Conservation (phyloP, 495 filamentous ascomycete genomes). For the Elasticomyces elasticus region DNA sequence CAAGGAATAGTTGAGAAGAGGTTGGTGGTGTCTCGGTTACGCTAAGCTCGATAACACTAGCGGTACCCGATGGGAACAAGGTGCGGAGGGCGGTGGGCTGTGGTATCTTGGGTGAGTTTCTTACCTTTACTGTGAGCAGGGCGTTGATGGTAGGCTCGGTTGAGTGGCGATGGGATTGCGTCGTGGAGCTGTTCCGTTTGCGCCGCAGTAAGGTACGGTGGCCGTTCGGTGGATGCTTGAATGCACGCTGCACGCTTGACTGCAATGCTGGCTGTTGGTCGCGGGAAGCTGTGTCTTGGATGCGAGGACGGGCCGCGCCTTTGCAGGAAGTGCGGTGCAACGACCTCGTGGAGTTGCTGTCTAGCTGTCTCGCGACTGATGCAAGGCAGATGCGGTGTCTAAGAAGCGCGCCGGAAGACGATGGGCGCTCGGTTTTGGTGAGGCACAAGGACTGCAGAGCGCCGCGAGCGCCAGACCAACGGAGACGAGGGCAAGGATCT, state of each 20-base stretch:
- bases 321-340: slow-evolving; percentile 1
- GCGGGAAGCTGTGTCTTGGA: slow-evolving; percentile 4
- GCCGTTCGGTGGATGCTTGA: neutral
- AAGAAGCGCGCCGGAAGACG: slow-evolving; percentile 3
- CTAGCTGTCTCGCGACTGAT: neutral
- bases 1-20: slow-evolving; percentile 4
- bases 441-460: neutral
- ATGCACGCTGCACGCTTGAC: neutral
- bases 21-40: neutral
- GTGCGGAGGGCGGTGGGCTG: slow-evolving; percentile 1
- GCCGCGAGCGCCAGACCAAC: neutral
- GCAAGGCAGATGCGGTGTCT: slow-evolving; percentile 9
- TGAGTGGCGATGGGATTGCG: neutral
- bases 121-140: neutral
- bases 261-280: slow-evolving; percentile 1
- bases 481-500: neutral
- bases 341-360: slow-evolving; percentile 4
- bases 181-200: slow-evolving; percentile 1
- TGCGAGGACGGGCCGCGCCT: slow-evolving; percentile 4
- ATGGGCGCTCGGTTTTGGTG: slow-evolving; percentile 1
- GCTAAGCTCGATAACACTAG: slow-evolving; percentile 2
- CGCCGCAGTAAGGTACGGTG: neutral
- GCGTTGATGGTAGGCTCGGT: neutral
- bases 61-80: neutral
- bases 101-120: neutral